A percentile compares a stretch with the other conserved stretches of the same genome.
These are phyloP conservation scores for Cokeromyces recurvatus DNA, from an alignment of 371 early-diverging fungal species.

Conservation along the genomic window DNA sequence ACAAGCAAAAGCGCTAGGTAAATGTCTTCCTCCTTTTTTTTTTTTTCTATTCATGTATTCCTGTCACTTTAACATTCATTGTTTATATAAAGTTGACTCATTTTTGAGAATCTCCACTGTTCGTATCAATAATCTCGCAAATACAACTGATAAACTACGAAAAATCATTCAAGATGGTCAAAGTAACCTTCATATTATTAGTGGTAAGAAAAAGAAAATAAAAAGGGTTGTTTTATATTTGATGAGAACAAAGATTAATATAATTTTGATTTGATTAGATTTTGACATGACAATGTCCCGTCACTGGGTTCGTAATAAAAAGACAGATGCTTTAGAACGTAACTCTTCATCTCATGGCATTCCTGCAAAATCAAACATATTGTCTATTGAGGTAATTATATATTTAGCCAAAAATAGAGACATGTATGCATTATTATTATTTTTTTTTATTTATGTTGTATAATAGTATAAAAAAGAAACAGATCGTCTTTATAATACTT, in stretches of 20 bases:
- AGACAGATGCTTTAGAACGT: conserved; percentile 41
- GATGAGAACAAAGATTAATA: not conserved
- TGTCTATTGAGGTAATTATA: conserved; percentile 46
- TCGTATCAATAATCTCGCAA: conserved; percentile 27
- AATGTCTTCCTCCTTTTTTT: too few species aligned
- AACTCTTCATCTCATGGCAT: conserved; percentile 61
- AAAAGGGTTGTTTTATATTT: not conserved
- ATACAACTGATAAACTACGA: conserved; percentile 33
- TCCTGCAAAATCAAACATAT: conserved; percentile 37
- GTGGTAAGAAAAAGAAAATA: conserved; percentile 31
- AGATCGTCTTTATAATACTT: conserved; percentile 49
- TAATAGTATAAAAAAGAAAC: conserved; percentile 43
- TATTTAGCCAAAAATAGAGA: too few species aligned
- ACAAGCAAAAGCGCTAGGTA: conserved; percentile 2
- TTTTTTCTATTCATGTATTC: too few species aligned
- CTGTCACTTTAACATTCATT: too few species aligned
- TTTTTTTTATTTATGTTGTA: not conserved
- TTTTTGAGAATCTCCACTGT: conserved; percentile 34
- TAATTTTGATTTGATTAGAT: too few species aligned
- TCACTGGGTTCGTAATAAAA: conserved; percentile 53
- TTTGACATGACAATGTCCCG: conserved; percentile 78
- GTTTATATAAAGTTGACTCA: conserved; percentile 27
- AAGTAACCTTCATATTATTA: conserved; percentile 51
- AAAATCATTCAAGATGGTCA: conserved; percentile 49
- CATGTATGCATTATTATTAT: not conserved